Conservation (phyloP, 441 rosid genomes). For the Raphanus hybrid region DNA sequence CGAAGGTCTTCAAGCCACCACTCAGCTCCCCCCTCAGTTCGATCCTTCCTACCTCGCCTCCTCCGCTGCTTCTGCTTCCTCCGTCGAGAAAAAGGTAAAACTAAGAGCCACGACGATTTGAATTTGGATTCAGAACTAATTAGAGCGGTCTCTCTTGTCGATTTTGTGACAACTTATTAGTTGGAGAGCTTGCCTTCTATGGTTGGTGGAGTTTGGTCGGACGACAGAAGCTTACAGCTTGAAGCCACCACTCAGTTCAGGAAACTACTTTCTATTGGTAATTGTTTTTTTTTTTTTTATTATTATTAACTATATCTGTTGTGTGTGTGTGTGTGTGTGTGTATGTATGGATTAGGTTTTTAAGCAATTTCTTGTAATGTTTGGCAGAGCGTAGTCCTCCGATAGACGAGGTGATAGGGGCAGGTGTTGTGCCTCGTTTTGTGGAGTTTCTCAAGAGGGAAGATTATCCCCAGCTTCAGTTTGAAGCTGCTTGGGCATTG, state of each 20-base stretch:
- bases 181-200: constrained; percentile 68
- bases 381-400: constrained; percentile 69
- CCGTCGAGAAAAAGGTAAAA: constrained; percentile 56
- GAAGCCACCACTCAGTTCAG: constrained; percentile 77
- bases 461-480: constrained; percentile 78
- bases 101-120: neutral
- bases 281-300: neutral
- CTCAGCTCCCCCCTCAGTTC: constrained; percentile 49
- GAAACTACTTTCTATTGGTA: constrained; percentile 71
- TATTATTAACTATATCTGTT: neutral
- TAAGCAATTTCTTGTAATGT: neutral
- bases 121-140: constrained; percentile 18
- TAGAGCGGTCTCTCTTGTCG: constrained; percentile 14
- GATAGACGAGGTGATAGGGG: constrained; percentile 65
- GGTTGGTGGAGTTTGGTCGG: constrained; percentile 64
- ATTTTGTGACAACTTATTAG: constrained; percentile 29
- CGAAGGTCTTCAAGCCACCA: constrained; percentile 57
- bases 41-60: constrained; percentile 42
- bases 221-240: constrained; percentile 53
- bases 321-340: too few species aligned
- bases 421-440: constrained; percentile 73
- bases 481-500: constrained; percentile 83
- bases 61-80: constrained; percentile 36
- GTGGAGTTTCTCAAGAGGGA: constrained; percentile 68
- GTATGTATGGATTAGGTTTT: neutral